Percentiles rank a stretch among this genome's conserved stretches.
phyloP scores from a whole-genome alignment of 441 rosid species.

The Euphorbia schlechtendalii region DNA sequence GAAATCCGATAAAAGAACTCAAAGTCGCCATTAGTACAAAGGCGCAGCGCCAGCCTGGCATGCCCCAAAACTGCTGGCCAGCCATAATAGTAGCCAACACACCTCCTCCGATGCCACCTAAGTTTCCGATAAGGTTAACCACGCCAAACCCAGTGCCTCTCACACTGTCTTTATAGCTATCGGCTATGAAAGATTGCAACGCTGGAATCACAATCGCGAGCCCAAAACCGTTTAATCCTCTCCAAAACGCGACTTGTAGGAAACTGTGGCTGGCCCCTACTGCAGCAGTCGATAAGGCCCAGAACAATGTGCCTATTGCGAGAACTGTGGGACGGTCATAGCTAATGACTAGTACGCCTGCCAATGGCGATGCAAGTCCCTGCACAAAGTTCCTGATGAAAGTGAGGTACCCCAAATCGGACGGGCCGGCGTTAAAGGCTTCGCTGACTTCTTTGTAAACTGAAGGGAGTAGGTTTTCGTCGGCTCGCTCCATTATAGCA shows the following conservation, averaged over 20 bases:
- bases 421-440: slow-evolving; percentile 87
- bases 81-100: slow-evolving; percentile 94
- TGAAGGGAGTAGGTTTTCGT: slow-evolving; percentile 85
- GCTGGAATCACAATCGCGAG: slow-evolving; percentile 96
- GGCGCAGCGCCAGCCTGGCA: slow-evolving; percentile 93
- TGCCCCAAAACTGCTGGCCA: slow-evolving; percentile 60
- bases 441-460: slow-evolving; percentile 98
- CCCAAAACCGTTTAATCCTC: slow-evolving; percentile 92
- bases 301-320: slow-evolving; percentile 77
- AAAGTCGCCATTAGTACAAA: slow-evolving; percentile 82
- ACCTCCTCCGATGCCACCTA: slow-evolving; percentile 96
- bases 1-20: slow-evolving; percentile 68
- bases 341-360: slow-evolving; percentile 74
- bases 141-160: slow-evolving; percentile 95
- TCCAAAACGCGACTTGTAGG: slow-evolving; percentile 77
- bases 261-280: slow-evolving; percentile 77
- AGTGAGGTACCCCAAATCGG: slow-evolving; percentile 89
- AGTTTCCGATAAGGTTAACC: slow-evolving; percentile 63
- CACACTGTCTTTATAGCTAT: slow-evolving; percentile 71
- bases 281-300: slow-evolving; percentile 96
- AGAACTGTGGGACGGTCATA: slow-evolving; percentile 83
- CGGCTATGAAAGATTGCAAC: slow-evolving; percentile 91
- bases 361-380: slow-evolving; percentile 82
- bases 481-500: slow-evolving; percentile 92
- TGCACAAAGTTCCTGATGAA: slow-evolving; percentile 90